A percentile compares a stretch with the other conserved stretches of the same genome.
Conservation (phyloP, 2,329 filamentous ascomycete species). For the Sporothrix sp. region DNA sequence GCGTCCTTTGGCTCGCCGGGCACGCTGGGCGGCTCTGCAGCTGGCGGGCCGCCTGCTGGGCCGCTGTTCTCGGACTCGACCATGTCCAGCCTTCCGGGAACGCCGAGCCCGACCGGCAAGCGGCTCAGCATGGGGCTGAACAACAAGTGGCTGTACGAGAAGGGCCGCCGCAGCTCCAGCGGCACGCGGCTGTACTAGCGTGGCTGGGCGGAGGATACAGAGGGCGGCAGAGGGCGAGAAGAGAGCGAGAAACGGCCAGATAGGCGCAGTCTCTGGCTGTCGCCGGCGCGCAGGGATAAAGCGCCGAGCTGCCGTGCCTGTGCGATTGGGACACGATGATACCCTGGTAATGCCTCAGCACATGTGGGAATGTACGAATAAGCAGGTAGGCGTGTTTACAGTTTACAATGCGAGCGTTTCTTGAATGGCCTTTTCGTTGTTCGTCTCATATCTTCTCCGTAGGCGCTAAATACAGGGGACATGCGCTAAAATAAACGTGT, state of each 20-base stretch:
- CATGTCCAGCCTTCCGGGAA: slow-evolving; percentile 35
- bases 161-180: slow-evolving; percentile 50
- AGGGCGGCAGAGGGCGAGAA: neutral
- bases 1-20: slow-evolving; percentile 53
- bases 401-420: neutral
- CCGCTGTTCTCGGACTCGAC: slow-evolving; percentile 41
- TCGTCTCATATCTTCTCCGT: neutral
- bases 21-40: slow-evolving; percentile 33
- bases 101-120: slow-evolving; percentile 61
- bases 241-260: neutral
- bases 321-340: slow-evolving; percentile 5
- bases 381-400: neutral
- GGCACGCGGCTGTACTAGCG: slow-evolving; percentile 12
- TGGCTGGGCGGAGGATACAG: neutral
- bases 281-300: neutral
- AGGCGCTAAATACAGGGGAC: too few species aligned
- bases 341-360: slow-evolving; percentile 6
- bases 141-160: slow-evolving; percentile 93
- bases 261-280: neutral
- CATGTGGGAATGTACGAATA: slow-evolving; percentile 2
- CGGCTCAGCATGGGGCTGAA: slow-evolving; percentile 69
- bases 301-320: neutral
- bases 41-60: slow-evolving; percentile 29
- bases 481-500: neutral
- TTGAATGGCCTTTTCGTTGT: neutral